A percentile compares a stretch with the other conserved stretches of the same genome.
Conservation (phyloP, 2,329 filamentous ascomycete species). For the Neospermospora avenae region DNA sequence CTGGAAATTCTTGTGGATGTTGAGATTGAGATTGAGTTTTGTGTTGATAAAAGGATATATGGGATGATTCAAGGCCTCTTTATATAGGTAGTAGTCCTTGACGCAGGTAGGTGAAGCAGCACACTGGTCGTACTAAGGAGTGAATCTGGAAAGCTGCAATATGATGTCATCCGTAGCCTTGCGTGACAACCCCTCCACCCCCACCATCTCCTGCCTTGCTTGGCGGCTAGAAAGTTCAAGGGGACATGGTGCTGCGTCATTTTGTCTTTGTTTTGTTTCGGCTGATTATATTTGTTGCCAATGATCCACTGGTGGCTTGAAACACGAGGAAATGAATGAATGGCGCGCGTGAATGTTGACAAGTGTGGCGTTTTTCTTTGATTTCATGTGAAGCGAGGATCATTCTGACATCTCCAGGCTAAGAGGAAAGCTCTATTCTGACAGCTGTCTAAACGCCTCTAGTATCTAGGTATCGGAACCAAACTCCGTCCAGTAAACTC, state of each 20-base stretch:
- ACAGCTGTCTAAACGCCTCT: background rate
- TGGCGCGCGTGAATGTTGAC: too few species aligned
- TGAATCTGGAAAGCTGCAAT: background rate
- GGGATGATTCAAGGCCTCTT: too few species aligned
- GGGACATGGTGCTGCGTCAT: background rate
- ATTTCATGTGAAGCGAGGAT: background rate
- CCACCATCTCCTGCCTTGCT: background rate
- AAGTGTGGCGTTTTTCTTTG: background rate
- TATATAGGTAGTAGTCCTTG: too few species aligned
- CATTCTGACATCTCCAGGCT: background rate
- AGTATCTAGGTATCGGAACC: background rate
- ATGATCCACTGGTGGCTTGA: conserved; percentile 3
- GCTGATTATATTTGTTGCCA: background rate
- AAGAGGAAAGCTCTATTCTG: background rate
- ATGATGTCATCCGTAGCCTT: conserved; percentile 7
- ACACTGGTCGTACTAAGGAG: conserved; percentile 1
- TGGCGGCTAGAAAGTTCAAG: background rate
- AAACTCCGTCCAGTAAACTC: background rate
- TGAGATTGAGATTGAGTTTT: background rate
- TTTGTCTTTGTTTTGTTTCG: conserved; percentile 3
- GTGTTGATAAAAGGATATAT: background rate
- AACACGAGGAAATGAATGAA: background rate
- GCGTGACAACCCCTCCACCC: background rate
- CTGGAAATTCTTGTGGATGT: background rate
- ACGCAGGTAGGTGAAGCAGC: background rate